Evolutionary conservation across 2,329 filamentous ascomycete genomes (phyloP), one percentile per base, ranked within the genome.

Genomic region (Aspergillus sp.): DNA sequence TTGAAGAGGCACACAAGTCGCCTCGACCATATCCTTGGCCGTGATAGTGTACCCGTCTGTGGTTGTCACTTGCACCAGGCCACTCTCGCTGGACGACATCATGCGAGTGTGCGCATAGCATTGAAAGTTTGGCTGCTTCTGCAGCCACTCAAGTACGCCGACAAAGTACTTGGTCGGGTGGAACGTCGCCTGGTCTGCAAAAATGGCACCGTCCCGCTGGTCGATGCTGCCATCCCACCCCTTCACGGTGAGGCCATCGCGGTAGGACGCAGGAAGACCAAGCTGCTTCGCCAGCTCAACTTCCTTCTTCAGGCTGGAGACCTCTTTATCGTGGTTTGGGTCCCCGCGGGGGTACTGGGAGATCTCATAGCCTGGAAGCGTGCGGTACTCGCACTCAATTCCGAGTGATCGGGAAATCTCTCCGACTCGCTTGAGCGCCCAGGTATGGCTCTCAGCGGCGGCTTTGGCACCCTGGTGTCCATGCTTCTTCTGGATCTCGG

Each of bases 331-430:
- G 57, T 84, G 80, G 57, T 80, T 74, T 13, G 75, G 67, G 7
- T 80, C 74, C 10, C 73, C 76, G 0, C 71, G 70, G 0, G 75
- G 66, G 60, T 81, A 83, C 66, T 85, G 80, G 1, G 82, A 84
- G 4, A 86, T 74, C 39, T 82, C 73, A 62, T 84, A 84, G 0
- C 74, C 82, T 0, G 78, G 80, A 2, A 86, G 65, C 38, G 72
- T 72, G 6, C 84, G 79, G 67, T 84, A 87, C 63, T 86, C 84
- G 70, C 84, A 87, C 0, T 85, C 82, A 32, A 86, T 83, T 4
- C 77, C 78, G 5, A 85, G 73, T 62, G 81, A 69, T 58, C 76
- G 73, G 0, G 79, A 73, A 2, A 87, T 74, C 59, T 85, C 79
- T 0, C 82, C 84, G 0, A 86, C 76, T 0, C 77, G 78, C 21